Base-by-base conservation (phyloP, 2,329 filamentous ascomycete genomes). In the Aureobasidium leucospermi region DNA sequence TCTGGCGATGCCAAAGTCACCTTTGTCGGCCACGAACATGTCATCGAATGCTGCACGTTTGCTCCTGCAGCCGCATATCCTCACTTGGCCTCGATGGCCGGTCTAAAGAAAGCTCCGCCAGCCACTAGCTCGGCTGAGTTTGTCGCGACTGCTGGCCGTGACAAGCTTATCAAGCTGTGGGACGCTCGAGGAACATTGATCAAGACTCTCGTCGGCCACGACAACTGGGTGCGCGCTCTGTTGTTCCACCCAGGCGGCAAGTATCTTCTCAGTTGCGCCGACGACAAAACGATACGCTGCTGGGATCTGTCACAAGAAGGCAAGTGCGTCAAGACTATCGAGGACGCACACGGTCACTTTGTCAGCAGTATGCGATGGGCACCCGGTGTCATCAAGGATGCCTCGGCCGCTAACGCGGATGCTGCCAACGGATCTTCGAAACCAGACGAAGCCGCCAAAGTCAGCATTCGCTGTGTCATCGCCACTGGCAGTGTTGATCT, bases 221-320 rank as follows among this genome's bases (percentile, higher is more conserved):
- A 96, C 71, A 96, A 96, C 71, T 97, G 93, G 93, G 85, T 97
- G 8, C 85, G 90, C 34, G 88, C 83, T 0, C 74, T 96, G 6
- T 85, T 90, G 9, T 97, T 96, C 72, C 93, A 96, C 68, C 93
- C 93, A 0, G 89, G 90, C 8, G 93, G 93, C 45, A 95, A 93
- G 73, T 96, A 94, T 68, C 80, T 97, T 1, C 76, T 97, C 6
- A 92, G 87, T 6, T 89, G 88, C 19, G 83, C 87, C 15, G 93
- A 97, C 71, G 93, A 97, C 76, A 96, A 94, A 76, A 92, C 90
- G 4, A 80, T 97, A 61, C 82, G 92, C 59, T 96, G 92, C 77
- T 97, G 93, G 93, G 93, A 97, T 75, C 77, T 97, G 29, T 82
- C 83, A 29, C 93, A 97, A 70, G 91, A 96, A 71, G 90, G 89